Base-by-base conservation (phyloP, 176 grass and related monocot genomes). In the Triticum timopheevii region DNA sequence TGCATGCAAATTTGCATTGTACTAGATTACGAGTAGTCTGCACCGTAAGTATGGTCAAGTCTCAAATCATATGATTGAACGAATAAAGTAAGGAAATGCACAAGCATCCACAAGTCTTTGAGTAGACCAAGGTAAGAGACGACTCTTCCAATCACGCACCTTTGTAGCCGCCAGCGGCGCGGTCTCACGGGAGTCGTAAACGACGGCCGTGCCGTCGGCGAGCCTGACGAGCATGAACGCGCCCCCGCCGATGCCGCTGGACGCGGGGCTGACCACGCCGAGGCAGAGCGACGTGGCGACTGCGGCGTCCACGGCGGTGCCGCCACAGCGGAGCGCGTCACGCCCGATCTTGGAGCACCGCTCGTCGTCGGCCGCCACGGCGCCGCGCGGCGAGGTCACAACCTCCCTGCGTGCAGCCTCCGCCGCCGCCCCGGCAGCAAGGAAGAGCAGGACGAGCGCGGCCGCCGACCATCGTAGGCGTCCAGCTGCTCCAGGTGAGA, bases 241-340 rank as follows among this genome's bases (percentile, higher is more conserved):
- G 33, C 96, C 96, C 6, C 96, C 96, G 70, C 96, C 96, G 10
- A 96, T 47, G 8, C 93, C 96, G 84, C 96, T 98, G 34, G 96
- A 98, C 1, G 96, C 96, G 6, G 96, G 92, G 88, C 93, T 98
- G 42, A 96, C 93, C 8, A 96, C 96, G 24, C 96, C 96, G 17
- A 98, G 90, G 83, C 96, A 98, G 28, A 98, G 36, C 3, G 85
- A 83, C 22, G 92, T 10, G 23, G 87, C 81, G 0, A 95, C 93
- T 4, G 96, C 90, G 1, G 88, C 93, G 82, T 98, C 96, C 67
- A 98, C 93, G 33, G 93, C 90, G 62, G 65, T 82, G 3, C 96
- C 93, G 45, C 96, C 93, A 11, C 88, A 70, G 5, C 69, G 59
- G 78, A 98, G 90, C 73, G 88, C 90, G 83, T 95, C 91, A 10